These are phyloP conservation scores for Pluteus cervinus DNA, from an alignment of 768 basidiomycete species.

Conservation along the genomic window DNA sequence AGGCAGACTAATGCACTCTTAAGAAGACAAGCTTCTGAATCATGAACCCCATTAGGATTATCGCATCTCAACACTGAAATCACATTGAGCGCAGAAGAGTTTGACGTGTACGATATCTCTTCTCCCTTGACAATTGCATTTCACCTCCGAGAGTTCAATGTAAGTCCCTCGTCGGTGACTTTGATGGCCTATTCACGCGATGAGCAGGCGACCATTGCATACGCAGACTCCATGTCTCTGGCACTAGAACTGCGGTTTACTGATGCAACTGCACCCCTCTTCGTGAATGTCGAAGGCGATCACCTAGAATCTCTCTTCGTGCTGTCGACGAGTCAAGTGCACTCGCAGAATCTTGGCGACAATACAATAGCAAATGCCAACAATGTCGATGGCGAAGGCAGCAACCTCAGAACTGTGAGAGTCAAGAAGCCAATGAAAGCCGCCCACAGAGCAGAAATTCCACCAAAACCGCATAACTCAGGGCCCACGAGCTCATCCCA, in stretches of 20 bases:
- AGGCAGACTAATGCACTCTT: too few relatives aligned
- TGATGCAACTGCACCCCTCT: constrained; percentile 66
- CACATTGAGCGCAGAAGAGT: constrained; percentile 72
- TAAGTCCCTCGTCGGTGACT: constrained; percentile 20
- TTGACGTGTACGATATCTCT: constrained; percentile 67
- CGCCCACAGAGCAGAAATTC: constrained; percentile 27
- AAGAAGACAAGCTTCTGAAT: too few relatives aligned
- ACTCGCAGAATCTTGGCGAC: constrained; percentile 25
- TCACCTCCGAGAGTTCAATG: constrained; percentile 81
- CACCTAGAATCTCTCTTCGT: constrained; percentile 63
- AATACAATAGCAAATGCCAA: constrained; percentile 18
- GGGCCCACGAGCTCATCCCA: constrained; percentile 16
- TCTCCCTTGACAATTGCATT: constrained; percentile 68
- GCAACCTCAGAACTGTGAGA: constrained; percentile 30
- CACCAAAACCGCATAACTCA: constrained; percentile 7
- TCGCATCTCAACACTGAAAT: constrained; percentile 71
- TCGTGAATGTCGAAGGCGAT: constrained; percentile 71
- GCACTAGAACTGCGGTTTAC: constrained; percentile 72
- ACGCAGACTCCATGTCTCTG: constrained; percentile 65
- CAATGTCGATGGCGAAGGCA: constrained; percentile 21
- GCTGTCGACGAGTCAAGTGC: constrained; percentile 68
- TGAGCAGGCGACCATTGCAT: constrained; percentile 71
- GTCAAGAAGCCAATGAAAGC: constrained; percentile 50
- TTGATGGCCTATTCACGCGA: too few relatives aligned
- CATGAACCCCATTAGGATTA: constrained; percentile 26